Base-by-base conservation (phyloP, 1,284 basidiomycete species). In the Trichosporon sp. region DNA sequence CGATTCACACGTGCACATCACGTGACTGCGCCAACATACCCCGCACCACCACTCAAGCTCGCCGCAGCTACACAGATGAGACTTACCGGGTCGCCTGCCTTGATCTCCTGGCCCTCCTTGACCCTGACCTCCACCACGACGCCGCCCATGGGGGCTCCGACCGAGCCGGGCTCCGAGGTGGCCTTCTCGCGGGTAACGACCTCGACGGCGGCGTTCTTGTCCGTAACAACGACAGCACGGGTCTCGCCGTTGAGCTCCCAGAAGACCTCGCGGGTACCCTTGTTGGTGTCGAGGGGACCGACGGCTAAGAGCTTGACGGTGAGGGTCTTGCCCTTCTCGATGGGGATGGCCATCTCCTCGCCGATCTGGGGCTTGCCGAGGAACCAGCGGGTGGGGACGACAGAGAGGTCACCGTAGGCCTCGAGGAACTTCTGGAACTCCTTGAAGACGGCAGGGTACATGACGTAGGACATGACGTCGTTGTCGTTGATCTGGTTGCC, bases 81-180 rank as follows among this genome's bases (percentile, higher is more conserved):
- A n/a, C n/a, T n/a, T n/a, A n/a, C 74, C 13, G 79, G 68, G 76
- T 99, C 96, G 66, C 96, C 96, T 80, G 93, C 95, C 88, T 91
- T 96, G 81, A 99, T 92, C 76, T 94, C 89, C 68, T 94, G 90
- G 58, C 93, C 94, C 81, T 98, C 95, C 83, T 96, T 93, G 67
- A 96, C 95, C 71, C 95, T 86, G 59, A 99, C 92, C 81, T 99
- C 96, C 27, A 99, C 90, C 59, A 99, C 93, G 59, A 99, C 95
- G 62, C 65, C 65, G 8, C 40, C 34, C 92, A 95, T 95, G 1
- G 92, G 91, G 56, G 93, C 92, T 67, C 95, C 95, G 66, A 99
- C 89, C 37, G 91, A 95, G 69, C 96, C 95, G 65, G 96, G 95
- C 77, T 95, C 95, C 68, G 83, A 84, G 4, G 91, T 88, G 6